Evolutionary conservation across 305 asterid species (phyloP).

Genomic region (Solanum aculeatissimum): DNA sequence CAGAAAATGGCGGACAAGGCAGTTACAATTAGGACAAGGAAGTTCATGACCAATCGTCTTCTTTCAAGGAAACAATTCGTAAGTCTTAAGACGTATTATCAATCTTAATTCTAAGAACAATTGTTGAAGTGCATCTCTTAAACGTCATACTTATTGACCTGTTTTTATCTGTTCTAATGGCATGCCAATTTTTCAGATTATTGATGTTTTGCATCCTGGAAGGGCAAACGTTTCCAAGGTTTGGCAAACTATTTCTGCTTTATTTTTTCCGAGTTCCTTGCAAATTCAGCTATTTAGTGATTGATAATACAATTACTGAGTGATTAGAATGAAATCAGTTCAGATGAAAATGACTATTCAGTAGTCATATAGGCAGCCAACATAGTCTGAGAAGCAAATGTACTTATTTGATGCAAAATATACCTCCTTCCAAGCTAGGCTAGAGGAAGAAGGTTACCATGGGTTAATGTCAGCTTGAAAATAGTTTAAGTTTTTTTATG

Average conservation of each 20-base stretch:
- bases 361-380: neutral
- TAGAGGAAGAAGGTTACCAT: neutral
- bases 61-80: conserved; percentile 65
- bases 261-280: neutral
- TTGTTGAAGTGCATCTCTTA: neutral
- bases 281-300: neutral
- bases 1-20: conserved; percentile 60
- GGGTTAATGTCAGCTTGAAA: neutral
- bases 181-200: conserved; percentile 15
- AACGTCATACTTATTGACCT: neutral
- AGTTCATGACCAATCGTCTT: conserved; percentile 64
- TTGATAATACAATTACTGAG: neutral
- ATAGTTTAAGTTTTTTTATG: neutral
- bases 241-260: neutral
- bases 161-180: neutral
- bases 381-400: neutral
- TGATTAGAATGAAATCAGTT: neutral
- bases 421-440: neutral
- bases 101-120: neutral
- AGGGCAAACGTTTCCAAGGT: conserved; percentile 69
- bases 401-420: neutral
- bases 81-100: neutral
- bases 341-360: neutral
- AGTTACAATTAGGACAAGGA: conserved; percentile 54
- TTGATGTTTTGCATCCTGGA: conserved; percentile 62